Percentiles rank a stretch among this genome's conserved stretches.
phyloP scores from a whole-genome alignment of 495 filamentous ascomycete species.

The Penicillium samsonianum region DNA sequence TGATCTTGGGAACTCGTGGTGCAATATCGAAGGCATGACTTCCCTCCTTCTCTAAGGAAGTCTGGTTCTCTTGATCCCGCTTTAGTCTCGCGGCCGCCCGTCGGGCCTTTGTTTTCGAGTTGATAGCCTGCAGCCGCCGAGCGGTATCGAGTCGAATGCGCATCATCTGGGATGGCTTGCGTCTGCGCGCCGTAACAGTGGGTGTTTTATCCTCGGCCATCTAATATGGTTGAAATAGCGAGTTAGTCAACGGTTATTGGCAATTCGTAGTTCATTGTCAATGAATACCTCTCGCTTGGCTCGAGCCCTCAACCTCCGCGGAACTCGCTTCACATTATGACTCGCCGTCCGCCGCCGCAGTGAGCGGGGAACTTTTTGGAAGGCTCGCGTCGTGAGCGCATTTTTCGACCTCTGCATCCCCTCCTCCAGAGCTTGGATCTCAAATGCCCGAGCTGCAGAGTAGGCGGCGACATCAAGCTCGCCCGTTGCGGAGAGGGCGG shows the following conservation, averaged over 20 bases:
- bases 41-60: conserved; percentile 34
- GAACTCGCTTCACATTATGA: conserved; percentile 93
- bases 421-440: conserved; percentile 80
- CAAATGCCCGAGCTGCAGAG: conserved; percentile 77
- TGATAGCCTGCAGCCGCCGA: conserved; percentile 67
- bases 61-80: conserved; percentile 33
- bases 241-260: neutral
- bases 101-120: conserved; percentile 55
- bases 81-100: conserved; percentile 38
- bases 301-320: conserved; percentile 68
- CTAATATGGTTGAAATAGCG: conserved; percentile 27
- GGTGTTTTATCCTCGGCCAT: conserved; percentile 93
- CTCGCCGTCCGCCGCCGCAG: conserved; percentile 86
- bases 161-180: conserved; percentile 68
- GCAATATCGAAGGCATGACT: conserved; percentile 44
- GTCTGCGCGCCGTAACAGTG: conserved; percentile 67
- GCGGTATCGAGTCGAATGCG: conserved; percentile 82
- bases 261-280: neutral
- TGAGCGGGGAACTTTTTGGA: conserved; percentile 83
- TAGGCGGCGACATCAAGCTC: conserved; percentile 81
- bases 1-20: conserved; percentile 64
- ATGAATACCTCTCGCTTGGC: conserved; percentile 66
- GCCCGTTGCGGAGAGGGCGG: conserved; percentile 70
- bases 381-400: conserved; percentile 69
- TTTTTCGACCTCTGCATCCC: conserved; percentile 74